These are phyloP conservation scores for Massariosphaeria phaeospora DNA, from an alignment of 495 filamentous ascomycete species.

Conservation along the genomic window DNA sequence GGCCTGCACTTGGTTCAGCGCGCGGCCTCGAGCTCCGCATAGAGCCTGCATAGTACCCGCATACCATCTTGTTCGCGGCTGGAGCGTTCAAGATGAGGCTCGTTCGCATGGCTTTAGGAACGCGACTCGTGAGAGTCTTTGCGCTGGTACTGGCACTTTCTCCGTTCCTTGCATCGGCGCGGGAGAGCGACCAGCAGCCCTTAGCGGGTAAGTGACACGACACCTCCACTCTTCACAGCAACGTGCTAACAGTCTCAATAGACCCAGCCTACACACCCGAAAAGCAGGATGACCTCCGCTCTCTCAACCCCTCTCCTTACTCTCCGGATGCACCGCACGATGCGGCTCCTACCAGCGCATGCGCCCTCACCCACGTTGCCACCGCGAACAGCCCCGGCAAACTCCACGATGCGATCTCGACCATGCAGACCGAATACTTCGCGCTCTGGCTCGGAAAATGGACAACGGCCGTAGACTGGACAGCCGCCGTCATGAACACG, in stretches of 20 bases:
- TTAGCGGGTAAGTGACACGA: not conserved
- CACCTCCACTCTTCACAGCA: not conserved
- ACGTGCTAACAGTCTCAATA: not conserved
- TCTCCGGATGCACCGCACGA: not conserved
- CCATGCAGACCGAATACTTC: conserved; percentile 77
- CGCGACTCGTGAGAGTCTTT: too few relatives aligned
- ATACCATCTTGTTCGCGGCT: too few relatives aligned
- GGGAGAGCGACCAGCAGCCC: not conserved
- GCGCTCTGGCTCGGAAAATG: conserved; percentile 72
- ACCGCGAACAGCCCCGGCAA: conserved; percentile 56
- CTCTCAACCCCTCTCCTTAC: not conserved
- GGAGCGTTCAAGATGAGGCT: too few relatives aligned
- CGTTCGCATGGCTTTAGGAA: too few relatives aligned
- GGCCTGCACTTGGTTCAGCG: too few relatives aligned
- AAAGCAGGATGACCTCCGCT: not conserved
- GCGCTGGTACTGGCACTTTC: not conserved
- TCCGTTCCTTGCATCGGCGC: not conserved
- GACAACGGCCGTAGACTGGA: conserved; percentile 91
- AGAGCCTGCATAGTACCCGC: too few relatives aligned
- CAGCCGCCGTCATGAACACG: conserved; percentile 78
- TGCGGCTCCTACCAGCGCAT: not conserved
- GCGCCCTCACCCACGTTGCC: not conserved
- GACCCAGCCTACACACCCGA: not conserved
- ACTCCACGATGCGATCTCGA: conserved; percentile 34
- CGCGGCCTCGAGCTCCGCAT: too few relatives aligned